Evolutionary conservation across 768 basidiomycete genomes (phyloP).

Genomic region (Tubosaeta brunneosetosa): DNA sequence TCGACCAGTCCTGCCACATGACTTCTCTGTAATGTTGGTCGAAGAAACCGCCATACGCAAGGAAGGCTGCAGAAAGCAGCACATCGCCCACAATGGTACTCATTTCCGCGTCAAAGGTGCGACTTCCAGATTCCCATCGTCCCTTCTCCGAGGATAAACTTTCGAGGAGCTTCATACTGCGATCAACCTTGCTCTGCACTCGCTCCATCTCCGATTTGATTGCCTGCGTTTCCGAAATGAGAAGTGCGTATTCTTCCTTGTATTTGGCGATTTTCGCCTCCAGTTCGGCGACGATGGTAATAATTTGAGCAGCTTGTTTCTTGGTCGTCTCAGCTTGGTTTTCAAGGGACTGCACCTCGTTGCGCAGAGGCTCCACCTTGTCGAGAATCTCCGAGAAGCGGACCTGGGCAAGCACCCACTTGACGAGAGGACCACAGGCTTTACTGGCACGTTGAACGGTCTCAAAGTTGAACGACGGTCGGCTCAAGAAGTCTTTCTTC

Average conservation of each 20-base stretch:
- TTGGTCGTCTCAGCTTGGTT: constrained; percentile 92
- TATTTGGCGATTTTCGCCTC: constrained; percentile 89
- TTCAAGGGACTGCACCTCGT: constrained; percentile 92
- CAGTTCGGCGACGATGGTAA: constrained; percentile 87
- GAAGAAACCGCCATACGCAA: constrained; percentile 97
- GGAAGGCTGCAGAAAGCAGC: constrained; percentile 89
- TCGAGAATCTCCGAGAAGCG: constrained; percentile 96
- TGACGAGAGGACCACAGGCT: constrained; percentile 96
- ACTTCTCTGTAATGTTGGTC: constrained; percentile 96
- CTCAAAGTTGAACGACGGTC: constrained; percentile 91
- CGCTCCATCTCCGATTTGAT: constrained; percentile 98
- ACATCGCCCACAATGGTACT: constrained; percentile 98
- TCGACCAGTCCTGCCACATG: constrained; percentile 96
- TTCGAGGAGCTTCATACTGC: constrained; percentile 91
- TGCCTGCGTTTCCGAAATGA: constrained; percentile 95
- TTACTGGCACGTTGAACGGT: constrained; percentile 91
- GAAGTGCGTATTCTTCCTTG: constrained; percentile 94
- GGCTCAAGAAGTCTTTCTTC: constrained; percentile 89
- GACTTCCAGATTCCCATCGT: constrained; percentile 93
- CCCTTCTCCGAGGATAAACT: constrained; percentile 92
- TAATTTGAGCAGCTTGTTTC: constrained; percentile 85
- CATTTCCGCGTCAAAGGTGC: constrained; percentile 97
- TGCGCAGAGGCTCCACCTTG: constrained; percentile 91
- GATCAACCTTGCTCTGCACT: constrained; percentile 94
- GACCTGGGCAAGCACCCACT: constrained; percentile 97